Evolutionary conservation across 306 rosid genomes (phyloP), one percentile per base, ranked within the genome.

Genomic region (Quercus alba): DNA sequence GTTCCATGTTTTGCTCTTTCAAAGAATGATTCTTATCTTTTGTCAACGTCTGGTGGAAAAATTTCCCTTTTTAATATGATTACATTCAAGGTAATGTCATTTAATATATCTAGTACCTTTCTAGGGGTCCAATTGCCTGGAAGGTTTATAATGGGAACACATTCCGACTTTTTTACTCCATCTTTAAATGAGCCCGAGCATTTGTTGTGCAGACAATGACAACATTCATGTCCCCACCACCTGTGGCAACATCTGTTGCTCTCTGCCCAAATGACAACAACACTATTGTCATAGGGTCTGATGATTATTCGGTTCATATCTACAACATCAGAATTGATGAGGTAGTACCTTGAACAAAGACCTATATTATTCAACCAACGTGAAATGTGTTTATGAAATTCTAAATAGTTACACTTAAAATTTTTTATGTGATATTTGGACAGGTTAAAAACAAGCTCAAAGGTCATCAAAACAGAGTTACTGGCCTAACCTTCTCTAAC

Each of bases 21-120:
- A 38, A 95, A 93, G 88, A 95, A 95, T 62, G 99, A 95, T 56
- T 88, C 99, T 1, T 95, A 93, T 78, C 96, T 95, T 62, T 90
- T 95, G 97, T 95, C 99, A 84, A 97, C 99, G 57, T 95, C 99
- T 1, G 99, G 99, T 69, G 99, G 99, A 18, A 93, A 95, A 89
- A 88, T 95, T 85, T 95, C 99, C 83, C 85, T 95, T 52, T 95
- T 95, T 88, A 95, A 90, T 85, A 95, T 95, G 93, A 88, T 86
- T 98, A 95, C 99, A n/a, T 95, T 95, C 87, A 93, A 88, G 99
- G 99, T 90, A 88, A 59, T 70, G 17, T 23, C 72, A 67, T 76
- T 76, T 72, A 73, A 67, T 30, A 13, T 6, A 26, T 59, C 18
- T 59, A 59, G 66, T 59, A 21, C 25, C 66, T 59, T 59, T 59